Evolutionary conservation across 169 alveolate genomes (phyloP).

Genomic region (Cryptosporidium parvum): DNA sequence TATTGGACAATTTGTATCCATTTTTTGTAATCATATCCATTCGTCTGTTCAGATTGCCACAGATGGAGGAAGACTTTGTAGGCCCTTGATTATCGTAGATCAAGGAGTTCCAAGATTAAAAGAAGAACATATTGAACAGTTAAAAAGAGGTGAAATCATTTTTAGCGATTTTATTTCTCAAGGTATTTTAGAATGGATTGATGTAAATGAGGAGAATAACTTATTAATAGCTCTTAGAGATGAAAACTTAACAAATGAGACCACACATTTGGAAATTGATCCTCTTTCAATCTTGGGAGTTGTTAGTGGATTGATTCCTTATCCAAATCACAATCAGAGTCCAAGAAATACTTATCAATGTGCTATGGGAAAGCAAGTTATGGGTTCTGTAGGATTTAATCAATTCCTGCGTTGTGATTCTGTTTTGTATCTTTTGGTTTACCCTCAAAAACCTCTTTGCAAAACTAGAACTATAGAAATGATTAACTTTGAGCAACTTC

Average conservation of each 20-base stretch:
- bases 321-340: conserved; percentile 99
- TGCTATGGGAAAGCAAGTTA: conserved; percentile 99
- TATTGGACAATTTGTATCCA: conserved; percentile 96
- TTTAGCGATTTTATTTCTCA: conserved; percentile 88
- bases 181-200: conserved; percentile 98
- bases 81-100: conserved; percentile 98
- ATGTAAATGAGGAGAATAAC: conserved; percentile 99
- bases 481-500: conserved; percentile 95
- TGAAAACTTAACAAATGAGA: conserved; percentile 87
- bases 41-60: conserved; percentile 95
- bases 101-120: conserved; percentile 89
- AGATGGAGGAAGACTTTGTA: conserved; percentile 99
- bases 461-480: conserved; percentile 97
- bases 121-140: conserved; percentile 80
- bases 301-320: conserved; percentile 99
- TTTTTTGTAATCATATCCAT: conserved; percentile 91
- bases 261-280: conserved; percentile 99
- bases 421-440: conserved; percentile 91
- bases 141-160: conserved; percentile 86
- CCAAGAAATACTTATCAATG: conserved; percentile 99
- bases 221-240: conserved; percentile 94
- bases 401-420: conserved; percentile 90
- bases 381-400: conserved; percentile 98
- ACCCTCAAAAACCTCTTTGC: conserved; percentile 98
- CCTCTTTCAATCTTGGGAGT: conserved; percentile 98